A percentile compares a stretch with the other conserved stretches of the same genome.
phyloP scores from a whole-genome alignment of 2,329 filamentous ascomycete species.

The Daldinia sp. region DNA sequence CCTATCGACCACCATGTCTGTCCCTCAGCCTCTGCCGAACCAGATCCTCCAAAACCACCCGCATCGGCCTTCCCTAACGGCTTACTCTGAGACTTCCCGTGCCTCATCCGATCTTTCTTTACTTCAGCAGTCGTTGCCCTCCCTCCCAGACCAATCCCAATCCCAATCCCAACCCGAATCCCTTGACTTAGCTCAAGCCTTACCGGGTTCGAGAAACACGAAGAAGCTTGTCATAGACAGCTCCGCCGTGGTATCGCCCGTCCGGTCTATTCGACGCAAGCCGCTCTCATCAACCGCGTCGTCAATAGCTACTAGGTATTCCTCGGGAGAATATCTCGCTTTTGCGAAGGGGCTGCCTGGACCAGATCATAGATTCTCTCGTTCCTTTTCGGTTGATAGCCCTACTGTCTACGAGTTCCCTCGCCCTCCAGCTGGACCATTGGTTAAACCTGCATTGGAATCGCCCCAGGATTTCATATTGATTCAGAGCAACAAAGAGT shows the following conservation, averaged over 20 bases:
- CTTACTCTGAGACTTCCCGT: conserved; percentile 55
- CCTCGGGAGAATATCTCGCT: conserved; percentile 56
- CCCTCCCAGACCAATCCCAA: conserved; percentile 45
- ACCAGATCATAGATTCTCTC: conserved; percentile 66
- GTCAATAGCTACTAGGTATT: conserved; percentile 63
- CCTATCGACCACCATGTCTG: conserved; percentile 42
- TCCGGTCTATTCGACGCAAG: conserved; percentile 66
- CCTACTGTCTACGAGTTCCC: conserved; percentile 73
- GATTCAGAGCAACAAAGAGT: conserved; percentile 46
- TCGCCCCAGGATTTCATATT: conserved; percentile 38
- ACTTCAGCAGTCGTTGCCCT: conserved; percentile 44
- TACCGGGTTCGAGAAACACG: conserved; percentile 48
- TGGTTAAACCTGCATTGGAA: conserved; percentile 43
- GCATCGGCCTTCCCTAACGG: conserved; percentile 45
- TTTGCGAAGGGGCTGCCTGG: conserved; percentile 58
- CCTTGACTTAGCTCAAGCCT: conserved; percentile 51
- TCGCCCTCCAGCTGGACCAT: conserved; percentile 41
- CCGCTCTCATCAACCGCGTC: conserved; percentile 69
- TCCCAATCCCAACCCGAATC: conserved; percentile 35
- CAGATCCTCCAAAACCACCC: conserved; percentile 30
- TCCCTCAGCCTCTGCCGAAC: conserved; percentile 28
- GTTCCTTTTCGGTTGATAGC: conserved; percentile 69
- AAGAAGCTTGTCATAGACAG: conserved; percentile 49
- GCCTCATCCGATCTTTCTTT: conserved; percentile 54
- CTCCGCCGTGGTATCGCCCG: conserved; percentile 40